A percentile compares a stretch with the other conserved stretches of the same genome.
These are phyloP conservation scores for Paramecium bursaria DNA, from an alignment of 73 alveolate genomes.

Conservation along the genomic window DNA sequence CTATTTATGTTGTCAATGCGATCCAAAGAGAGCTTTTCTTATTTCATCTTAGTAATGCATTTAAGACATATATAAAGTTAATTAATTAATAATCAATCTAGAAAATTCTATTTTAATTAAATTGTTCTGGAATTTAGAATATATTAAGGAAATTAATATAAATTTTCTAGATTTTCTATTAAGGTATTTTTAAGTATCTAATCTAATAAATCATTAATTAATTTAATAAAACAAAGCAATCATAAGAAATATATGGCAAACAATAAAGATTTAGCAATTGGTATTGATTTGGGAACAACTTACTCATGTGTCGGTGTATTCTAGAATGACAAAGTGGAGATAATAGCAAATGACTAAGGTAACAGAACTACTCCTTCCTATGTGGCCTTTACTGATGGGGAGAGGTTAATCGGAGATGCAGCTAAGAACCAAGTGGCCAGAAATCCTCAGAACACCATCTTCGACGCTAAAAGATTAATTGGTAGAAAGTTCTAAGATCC, in stretches of 20 bases:
- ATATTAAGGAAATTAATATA: too few species aligned
- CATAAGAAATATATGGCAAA: not conserved
- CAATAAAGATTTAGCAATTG: conserved; percentile 78
- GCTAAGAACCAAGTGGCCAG: conserved; percentile 95
- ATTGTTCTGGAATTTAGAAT: too few species aligned
- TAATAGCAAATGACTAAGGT: conserved; percentile 96
- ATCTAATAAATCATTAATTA: too few species aligned
- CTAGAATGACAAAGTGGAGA: conserved; percentile 97
- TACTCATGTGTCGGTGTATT: conserved; percentile 97
- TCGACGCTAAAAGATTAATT: conserved; percentile 90
- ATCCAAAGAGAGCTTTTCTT: too few species aligned
- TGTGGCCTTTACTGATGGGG: conserved; percentile 96
- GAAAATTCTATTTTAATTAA: too few species aligned
- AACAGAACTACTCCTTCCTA: conserved; percentile 97
- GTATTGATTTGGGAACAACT: conserved; percentile 98
- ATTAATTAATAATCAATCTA: too few species aligned
- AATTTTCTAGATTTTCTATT: too few species aligned
- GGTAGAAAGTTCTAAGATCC: conserved; percentile 91
- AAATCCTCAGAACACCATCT: conserved; percentile 95
- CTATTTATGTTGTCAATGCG: too few species aligned
- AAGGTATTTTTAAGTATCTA: too few species aligned
- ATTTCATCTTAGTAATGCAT: too few species aligned
- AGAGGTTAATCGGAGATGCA: conserved; percentile 96
- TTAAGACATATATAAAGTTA: too few species aligned
- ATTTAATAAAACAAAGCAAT: not conserved